phyloP scores from a whole-genome alignment of 2,329 filamentous ascomycete species.

The Ilyonectria robusta region DNA sequence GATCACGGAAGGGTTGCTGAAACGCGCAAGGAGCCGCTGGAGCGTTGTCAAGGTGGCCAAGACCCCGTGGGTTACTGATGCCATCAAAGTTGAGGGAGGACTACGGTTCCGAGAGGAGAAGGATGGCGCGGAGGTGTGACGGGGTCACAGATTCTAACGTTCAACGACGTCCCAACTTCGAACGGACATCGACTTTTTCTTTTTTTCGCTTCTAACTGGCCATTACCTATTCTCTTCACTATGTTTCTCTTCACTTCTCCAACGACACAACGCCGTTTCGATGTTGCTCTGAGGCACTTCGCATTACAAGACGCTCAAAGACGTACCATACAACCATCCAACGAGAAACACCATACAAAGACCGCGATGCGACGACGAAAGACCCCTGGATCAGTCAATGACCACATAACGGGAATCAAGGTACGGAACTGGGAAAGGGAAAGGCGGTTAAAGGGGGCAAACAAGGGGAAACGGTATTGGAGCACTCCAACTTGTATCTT shows the following conservation, averaged over 20 bases:
- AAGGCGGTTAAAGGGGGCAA: constrained; percentile 21
- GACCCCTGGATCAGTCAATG: constrained; percentile 20
- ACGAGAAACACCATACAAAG: constrained; percentile 22
- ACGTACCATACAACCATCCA: constrained; percentile 19
- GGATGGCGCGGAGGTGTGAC: constrained; percentile 67
- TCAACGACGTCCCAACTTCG: not conserved
- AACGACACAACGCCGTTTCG: constrained; percentile 10
- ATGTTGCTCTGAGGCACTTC: constrained; percentile 17
- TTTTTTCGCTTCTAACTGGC: constrained; percentile 10
- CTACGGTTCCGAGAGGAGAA: constrained; percentile 72
- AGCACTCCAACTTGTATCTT: constrained; percentile 34
- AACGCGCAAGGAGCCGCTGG: constrained; percentile 85
- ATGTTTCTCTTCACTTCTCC: constrained; percentile 19
- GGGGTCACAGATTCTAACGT: constrained; percentile 15
- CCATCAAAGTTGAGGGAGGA: constrained; percentile 77
- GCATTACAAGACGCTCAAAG: constrained; percentile 18
- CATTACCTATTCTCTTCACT: constrained; percentile 20
- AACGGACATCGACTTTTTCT: constrained; percentile 8
- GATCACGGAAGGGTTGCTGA: constrained; percentile 87
- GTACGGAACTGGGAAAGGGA: constrained; percentile 24
- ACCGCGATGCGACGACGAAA: constrained; percentile 27
- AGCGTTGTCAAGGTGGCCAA: constrained; percentile 80
- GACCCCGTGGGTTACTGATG: constrained; percentile 82
- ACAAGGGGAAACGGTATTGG: constrained; percentile 26
- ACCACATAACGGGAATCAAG: constrained; percentile 30